phyloP scores from a whole-genome alignment of 1,284 basidiomycete species.

The Sporisorium exsertum region DNA sequence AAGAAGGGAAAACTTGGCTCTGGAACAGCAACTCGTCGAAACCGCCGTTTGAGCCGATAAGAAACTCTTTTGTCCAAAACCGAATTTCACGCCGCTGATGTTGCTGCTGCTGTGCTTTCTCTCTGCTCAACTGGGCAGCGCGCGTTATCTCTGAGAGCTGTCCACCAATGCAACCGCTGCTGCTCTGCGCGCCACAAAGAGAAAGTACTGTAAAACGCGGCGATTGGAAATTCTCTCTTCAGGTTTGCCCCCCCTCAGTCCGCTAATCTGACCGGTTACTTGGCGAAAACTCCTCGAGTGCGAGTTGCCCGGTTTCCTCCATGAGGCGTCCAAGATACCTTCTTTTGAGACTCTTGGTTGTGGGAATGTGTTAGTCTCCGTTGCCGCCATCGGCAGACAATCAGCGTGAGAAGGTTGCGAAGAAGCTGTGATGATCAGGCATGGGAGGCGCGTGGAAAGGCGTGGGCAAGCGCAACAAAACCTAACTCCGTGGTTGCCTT shows the following conservation, averaged over 20 bases:
- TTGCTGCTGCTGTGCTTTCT: not conserved
- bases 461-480: no score
- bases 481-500: no score
- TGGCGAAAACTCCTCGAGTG: not conserved
- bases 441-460: not conserved
- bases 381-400: slow-evolving; percentile 4
- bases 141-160: slow-evolving; percentile 6
- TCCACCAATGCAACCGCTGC: slow-evolving; percentile 6
- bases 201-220: slow-evolving; percentile 1
- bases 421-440: not conserved
- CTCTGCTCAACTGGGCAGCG: not conserved
- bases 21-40: slow-evolving; percentile 5
- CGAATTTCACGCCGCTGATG: not conserved
- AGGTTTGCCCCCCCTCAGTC: not conserved
- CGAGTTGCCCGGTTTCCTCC: no score
- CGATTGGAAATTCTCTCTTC: slow-evolving; percentile 5
- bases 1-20: not conserved
- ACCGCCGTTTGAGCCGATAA: slow-evolving; percentile 35
- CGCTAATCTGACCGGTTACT: not conserved
- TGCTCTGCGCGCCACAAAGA: not conserved
- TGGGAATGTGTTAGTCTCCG: not conserved
- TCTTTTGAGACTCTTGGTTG: not conserved
- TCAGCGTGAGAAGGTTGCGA: not conserved
- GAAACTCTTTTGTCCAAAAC: not conserved
- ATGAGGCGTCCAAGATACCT: not conserved